Percentiles rank a stretch among this genome's conserved stretches.
Evolutionary conservation across 2,329 filamentous ascomycete species (phyloP).

Genomic region (Dothidotthia symphoricarpi): DNA sequence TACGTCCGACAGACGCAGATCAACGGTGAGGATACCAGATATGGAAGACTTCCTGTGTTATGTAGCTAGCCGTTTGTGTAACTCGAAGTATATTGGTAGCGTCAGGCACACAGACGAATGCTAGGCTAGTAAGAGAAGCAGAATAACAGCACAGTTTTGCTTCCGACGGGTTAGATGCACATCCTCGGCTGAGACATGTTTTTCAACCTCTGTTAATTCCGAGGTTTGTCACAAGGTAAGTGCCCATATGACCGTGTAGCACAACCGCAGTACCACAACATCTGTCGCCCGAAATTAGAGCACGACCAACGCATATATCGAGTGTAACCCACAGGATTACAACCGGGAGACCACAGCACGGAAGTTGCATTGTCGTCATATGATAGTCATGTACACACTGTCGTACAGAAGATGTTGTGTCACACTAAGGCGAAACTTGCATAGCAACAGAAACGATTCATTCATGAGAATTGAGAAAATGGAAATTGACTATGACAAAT

Average conservation of each 20-base stretch:
- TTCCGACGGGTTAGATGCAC: too few species aligned
- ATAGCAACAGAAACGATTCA: too few species aligned
- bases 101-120: background rate
- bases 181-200: too few species aligned
- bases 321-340: background rate
- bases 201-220: too few species aligned
- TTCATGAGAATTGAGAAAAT: too few species aligned
- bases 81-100: conserved; percentile 1
- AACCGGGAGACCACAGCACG: conserved; percentile 2
- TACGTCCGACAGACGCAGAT: conserved; percentile 12
- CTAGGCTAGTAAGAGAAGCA: too few species aligned
- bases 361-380: conserved; percentile 8
- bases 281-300: conserved; percentile 17
- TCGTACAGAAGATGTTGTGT: conserved; percentile 4
- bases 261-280: conserved; percentile 21
- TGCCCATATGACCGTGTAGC: conserved; percentile 15
- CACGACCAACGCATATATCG: conserved; percentile 17
- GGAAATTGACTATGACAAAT: too few species aligned
- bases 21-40: conserved; percentile 9
- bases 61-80: too few species aligned
- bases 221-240: conserved; percentile 1
- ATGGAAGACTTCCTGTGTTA: conserved; percentile 1
- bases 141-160: too few species aligned
- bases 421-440: background rate
- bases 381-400: conserved; percentile 4